phyloP scores from a whole-genome alignment of 805 yeast species.

The Torulaspora indica region DNA sequence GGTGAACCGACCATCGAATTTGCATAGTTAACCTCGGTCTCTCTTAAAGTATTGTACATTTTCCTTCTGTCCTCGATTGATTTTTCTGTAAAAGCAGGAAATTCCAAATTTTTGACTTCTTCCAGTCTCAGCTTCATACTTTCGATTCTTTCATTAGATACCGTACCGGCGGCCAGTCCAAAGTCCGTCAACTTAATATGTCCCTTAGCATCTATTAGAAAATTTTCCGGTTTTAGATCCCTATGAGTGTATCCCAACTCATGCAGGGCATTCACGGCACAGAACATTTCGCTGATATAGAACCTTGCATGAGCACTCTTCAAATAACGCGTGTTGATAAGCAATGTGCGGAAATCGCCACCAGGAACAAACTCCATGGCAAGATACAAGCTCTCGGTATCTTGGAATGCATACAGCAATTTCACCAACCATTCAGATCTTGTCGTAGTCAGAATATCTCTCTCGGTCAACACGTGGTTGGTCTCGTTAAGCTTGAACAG shows the following conservation, averaged over 20 bases:
- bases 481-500: slow-evolving; percentile 89
- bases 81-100: slow-evolving; percentile 58
- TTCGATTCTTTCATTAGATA: slow-evolving; percentile 87
- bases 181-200: slow-evolving; percentile 93
- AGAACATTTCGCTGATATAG: slow-evolving; percentile 93
- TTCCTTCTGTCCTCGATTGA: slow-evolving; percentile 83
- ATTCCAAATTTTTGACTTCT: slow-evolving; percentile 70
- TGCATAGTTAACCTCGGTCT: slow-evolving; percentile 75
- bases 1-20: slow-evolving; percentile 97
- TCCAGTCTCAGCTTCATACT: slow-evolving; percentile 72
- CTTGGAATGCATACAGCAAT: slow-evolving; percentile 91
- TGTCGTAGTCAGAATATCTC: slow-evolving; percentile 95
- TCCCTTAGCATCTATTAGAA: slow-evolving; percentile 82
- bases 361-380: slow-evolving; percentile 99
- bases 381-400: slow-evolving; percentile 77
- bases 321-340: slow-evolving; percentile 87
- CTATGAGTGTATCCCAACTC: slow-evolving; percentile 95
- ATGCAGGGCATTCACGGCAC: slow-evolving; percentile 88
- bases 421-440: slow-evolving; percentile 95
- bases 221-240: slow-evolving; percentile 93
- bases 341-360: slow-evolving; percentile 92
- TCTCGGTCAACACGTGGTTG: slow-evolving; percentile 89
- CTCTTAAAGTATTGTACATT: slow-evolving; percentile 73
- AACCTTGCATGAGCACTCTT: slow-evolving; percentile 95
- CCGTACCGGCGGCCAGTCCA: slow-evolving; percentile 95